phyloP scores from a whole-genome alignment of 1,139 yeast species.

The Blastobotrys capitulatus region DNA sequence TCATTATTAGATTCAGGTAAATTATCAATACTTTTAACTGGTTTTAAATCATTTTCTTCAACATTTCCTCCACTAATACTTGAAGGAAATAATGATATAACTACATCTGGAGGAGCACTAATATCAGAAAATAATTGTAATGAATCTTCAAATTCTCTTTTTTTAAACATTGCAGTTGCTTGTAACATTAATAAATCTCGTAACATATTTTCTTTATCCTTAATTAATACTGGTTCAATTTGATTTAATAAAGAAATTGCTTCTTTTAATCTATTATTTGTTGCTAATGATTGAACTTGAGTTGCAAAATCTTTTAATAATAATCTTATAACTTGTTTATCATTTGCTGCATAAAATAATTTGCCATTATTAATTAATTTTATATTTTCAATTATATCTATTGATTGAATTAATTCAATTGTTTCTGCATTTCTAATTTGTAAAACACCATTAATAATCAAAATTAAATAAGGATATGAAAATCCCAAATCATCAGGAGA shows the following conservation, averaged over 20 bases:
- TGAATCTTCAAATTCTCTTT: constrained; percentile 36
- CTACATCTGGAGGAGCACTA: constrained; percentile 53
- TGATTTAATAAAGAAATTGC: constrained; percentile 41
- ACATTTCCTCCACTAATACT: constrained; percentile 26
- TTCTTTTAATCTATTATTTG: constrained; percentile 28
- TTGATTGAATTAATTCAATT: constrained; percentile 23
- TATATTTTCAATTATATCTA: constrained; percentile 22
- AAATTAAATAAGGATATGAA: constrained; percentile 32
- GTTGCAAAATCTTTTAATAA: constrained; percentile 27
- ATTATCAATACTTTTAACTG: background rate
- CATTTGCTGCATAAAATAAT: constrained; percentile 25
- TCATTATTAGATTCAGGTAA: constrained; percentile 3
- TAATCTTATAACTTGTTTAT: constrained; percentile 26
- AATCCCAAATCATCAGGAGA: constrained; percentile 21
- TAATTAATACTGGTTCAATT: constrained; percentile 32
- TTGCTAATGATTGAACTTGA: constrained; percentile 30
- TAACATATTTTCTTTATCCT: constrained; percentile 34
- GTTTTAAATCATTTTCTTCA: background rate
- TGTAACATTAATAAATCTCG: constrained; percentile 42
- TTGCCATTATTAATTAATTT: constrained; percentile 20
- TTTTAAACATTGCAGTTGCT: constrained; percentile 37
- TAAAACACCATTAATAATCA: constrained; percentile 19
- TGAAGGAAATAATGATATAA: constrained; percentile 43
- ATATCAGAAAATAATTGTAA: constrained; percentile 45
- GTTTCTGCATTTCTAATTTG: constrained; percentile 33